A percentile compares a stretch with the other conserved stretches of the same genome.
Conservation (phyloP, 768 basidiomycete species). For the Suillus paluster region DNA sequence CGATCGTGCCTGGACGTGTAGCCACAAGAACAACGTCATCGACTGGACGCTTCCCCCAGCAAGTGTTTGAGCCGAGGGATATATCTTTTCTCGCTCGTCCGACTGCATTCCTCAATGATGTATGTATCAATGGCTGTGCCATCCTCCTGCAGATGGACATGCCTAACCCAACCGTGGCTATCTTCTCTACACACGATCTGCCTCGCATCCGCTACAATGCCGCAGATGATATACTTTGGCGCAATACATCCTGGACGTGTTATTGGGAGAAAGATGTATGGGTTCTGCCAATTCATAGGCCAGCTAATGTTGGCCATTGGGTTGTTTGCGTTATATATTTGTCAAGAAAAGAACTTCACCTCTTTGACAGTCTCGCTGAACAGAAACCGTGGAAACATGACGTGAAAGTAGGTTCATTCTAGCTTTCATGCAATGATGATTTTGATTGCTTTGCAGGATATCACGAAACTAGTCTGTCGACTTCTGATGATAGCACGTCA, state of each 20-base stretch:
- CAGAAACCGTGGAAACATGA: too few relatives aligned
- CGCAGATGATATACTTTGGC: constrained; percentile 25
- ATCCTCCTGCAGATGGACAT: constrained; percentile 6
- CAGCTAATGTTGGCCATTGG: too few relatives aligned
- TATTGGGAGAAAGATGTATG: constrained; percentile 37
- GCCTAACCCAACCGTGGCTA: neutral
- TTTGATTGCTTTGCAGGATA: too few relatives aligned
- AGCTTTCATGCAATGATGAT: too few relatives aligned
- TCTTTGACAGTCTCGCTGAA: too few relatives aligned
- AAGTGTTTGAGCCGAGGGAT: constrained; percentile 3
- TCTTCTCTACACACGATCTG: constrained; percentile 15
- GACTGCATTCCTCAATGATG: constrained; percentile 8
- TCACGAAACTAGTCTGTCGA: too few relatives aligned
- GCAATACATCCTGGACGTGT: neutral
- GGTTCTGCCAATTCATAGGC: constrained; percentile 33
- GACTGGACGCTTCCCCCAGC: constrained; percentile 3
- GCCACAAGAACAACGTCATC: too few relatives aligned
- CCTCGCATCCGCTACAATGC: constrained; percentile 1
- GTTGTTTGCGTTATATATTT: too few relatives aligned
- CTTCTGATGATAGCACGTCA: too few relatives aligned
- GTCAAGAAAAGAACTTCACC: too few relatives aligned
- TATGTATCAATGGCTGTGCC: constrained; percentile 12
- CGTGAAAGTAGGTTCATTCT: too few relatives aligned
- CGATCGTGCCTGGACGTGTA: too few relatives aligned
- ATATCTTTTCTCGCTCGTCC: neutral